Percentiles rank a stretch among this genome's conserved stretches.
Conservation (phyloP, 768 basidiomycete genomes). For the Kwoniella pini region DNA sequence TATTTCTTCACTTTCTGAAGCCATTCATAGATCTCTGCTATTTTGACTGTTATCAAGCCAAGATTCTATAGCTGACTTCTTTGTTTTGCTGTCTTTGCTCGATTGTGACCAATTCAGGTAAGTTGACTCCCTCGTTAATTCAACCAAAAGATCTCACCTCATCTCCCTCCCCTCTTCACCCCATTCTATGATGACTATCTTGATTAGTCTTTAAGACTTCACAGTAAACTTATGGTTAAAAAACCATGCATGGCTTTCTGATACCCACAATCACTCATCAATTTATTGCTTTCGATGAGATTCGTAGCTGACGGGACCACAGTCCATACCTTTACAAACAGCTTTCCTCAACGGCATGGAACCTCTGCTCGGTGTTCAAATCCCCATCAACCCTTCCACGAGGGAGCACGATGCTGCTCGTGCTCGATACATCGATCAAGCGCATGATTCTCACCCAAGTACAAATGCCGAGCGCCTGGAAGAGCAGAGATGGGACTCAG, state of each 20-base stretch:
- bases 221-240: conserved; percentile 50
- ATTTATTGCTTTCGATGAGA: background rate
- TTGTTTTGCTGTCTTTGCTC: background rate
- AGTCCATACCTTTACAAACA: conserved; percentile 72
- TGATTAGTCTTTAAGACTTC: conserved; percentile 75
- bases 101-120: conserved; percentile 33
- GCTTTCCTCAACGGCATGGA: conserved; percentile 85
- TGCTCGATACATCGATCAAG: conserved; percentile 18
- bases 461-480: conserved; percentile 40
- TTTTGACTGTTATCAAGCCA: background rate
- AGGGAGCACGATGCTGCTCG: conserved; percentile 21
- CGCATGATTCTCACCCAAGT: conserved; percentile 32
- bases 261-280: conserved; percentile 25
- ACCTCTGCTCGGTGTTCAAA: conserved; percentile 64
- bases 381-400: conserved; percentile 20
- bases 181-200: conserved; percentile 62
- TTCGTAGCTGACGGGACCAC: conserved; percentile 28
- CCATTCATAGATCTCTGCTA: conserved; percentile 1
- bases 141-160: conserved; percentile 5
- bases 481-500: conserved; percentile 41
- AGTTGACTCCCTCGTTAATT: conserved; percentile 56
- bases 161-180: conserved; percentile 45
- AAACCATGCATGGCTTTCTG: conserved; percentile 58
- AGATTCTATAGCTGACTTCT: conserved; percentile 26
- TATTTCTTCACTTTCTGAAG: conserved; percentile 56